phyloP scores from a whole-genome alignment of 1,284 basidiomycete genomes.

The Mycosarcoma maydis region DNA sequence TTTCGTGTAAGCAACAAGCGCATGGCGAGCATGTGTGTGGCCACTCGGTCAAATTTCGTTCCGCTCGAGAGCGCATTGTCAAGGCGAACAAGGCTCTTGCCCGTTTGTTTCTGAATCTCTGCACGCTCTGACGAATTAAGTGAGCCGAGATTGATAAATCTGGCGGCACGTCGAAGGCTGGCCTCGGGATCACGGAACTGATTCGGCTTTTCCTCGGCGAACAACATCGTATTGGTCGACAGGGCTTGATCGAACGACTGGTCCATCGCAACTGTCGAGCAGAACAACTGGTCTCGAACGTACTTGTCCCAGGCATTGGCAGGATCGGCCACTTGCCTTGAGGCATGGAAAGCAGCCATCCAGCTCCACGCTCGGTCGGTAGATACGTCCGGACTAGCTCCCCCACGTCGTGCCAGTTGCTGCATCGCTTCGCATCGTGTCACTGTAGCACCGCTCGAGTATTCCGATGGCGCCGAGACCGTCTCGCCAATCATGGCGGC shows the following conservation, averaged over 20 bases:
- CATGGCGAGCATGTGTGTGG: slow-evolving; percentile 31
- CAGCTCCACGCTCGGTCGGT: slow-evolving; percentile 48
- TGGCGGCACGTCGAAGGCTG: slow-evolving; percentile 43
- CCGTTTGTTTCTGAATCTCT: slow-evolving; percentile 1
- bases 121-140: slow-evolving; percentile 1
- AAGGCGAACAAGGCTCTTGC: slow-evolving; percentile 10
- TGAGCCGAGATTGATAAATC: slow-evolving; percentile 6
- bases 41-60: slow-evolving; percentile 11
- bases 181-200: slow-evolving; percentile 55
- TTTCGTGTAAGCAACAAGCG: slow-evolving; percentile 19
- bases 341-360: slow-evolving; percentile 37
- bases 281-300: slow-evolving; percentile 31
- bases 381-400: slow-evolving; percentile 40
- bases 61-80: not conserved
- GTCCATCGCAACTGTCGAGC: slow-evolving; percentile 9
- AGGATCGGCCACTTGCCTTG: not conserved
- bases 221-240: slow-evolving; percentile 33
- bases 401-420: slow-evolving; percentile 27
- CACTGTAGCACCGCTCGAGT: not conserved
- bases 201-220: slow-evolving; percentile 54
- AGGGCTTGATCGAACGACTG: slow-evolving; percentile 35
- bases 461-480: slow-evolving; percentile 6
- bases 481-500: slow-evolving; percentile 46
- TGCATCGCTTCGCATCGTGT: slow-evolving; percentile 31
- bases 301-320: slow-evolving; percentile 25